These are phyloP conservation scores for Davidsoniella virescens DNA, from an alignment of 2,329 filamentous ascomycete species.

Conservation along the genomic window DNA sequence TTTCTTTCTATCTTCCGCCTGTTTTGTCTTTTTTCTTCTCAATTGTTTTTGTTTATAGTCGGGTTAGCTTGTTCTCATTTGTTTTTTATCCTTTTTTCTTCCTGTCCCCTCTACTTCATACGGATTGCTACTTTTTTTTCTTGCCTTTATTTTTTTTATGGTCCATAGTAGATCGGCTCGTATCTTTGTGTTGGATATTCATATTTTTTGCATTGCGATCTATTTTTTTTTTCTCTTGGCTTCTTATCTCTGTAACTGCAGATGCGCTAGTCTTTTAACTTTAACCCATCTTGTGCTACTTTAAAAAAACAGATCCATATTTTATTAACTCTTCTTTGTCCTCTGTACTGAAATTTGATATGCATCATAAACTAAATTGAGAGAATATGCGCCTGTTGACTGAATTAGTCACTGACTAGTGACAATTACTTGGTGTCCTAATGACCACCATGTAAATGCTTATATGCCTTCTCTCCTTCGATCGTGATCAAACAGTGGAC, in stretches of 20 bases:
- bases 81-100: background rate
- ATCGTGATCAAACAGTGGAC: too few relatives aligned
- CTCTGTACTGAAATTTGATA: background rate
- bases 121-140: background rate
- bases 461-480: too few relatives aligned
- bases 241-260: background rate
- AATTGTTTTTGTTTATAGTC: too few relatives aligned
- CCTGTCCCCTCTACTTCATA: too few relatives aligned
- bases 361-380: too few relatives aligned
- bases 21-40: background rate
- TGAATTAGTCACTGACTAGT: too few relatives aligned
- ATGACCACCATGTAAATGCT: too few relatives aligned
- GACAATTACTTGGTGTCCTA: too few relatives aligned
- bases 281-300: background rate
- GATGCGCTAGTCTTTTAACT: background rate
- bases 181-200: slow-evolving; percentile 1
- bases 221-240: slow-evolving; percentile 1
- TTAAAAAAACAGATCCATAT: background rate
- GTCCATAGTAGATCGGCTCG: background rate
- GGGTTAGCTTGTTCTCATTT: too few relatives aligned
- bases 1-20: background rate
- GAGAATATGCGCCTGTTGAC: too few relatives aligned
- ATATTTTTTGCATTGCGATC: slow-evolving; percentile 2
- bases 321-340: background rate
- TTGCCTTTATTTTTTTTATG: background rate